Base-by-base conservation (phyloP, 345 rosid species). In the Odontarrhena argentea region DNA sequence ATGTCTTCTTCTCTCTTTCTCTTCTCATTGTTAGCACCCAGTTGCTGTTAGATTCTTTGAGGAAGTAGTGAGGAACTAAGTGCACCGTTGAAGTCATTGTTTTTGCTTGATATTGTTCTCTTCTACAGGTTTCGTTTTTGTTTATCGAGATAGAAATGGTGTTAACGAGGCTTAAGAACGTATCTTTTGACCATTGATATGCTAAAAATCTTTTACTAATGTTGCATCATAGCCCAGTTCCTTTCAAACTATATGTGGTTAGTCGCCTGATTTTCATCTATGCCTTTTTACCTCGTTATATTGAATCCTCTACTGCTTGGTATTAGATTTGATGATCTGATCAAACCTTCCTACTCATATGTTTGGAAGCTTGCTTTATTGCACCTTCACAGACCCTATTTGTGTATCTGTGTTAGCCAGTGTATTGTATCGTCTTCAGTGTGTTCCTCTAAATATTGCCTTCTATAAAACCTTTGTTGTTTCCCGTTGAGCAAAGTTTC, bases 1-100 rank as follows among this genome's bases (percentile, higher is more conserved):
- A 74, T 69, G 49, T 65, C 57, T 14, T 34, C 9, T 13, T 58
- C 46, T 68, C 13, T 36, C 57, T 49, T 25, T 67, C 14, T 41
- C 55, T 44, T 41, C n/a, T 46, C 51, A 24, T 55, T 50, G 14
- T 42, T 51, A 51, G 47, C 25, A 55, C 53, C 22, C 28, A 59
- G 36, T n/a, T 51, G 9, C 11, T 62, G 28, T 18, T 7, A 44
- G 44, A 53, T 36, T 10, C 56, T 59, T 13, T 36, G 74, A 69
- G 53, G 51, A n/a, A 32, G 18, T 68, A 26, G 56, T 25, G 46
- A 55, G 55, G 47, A 57, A 68, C 42, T 6, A 42, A 59, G 24
- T 40, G 55, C 48, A 61, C 48, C 36, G 8, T 45, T 52, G 42
- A 63, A 61, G 58, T 47, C 5, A 43, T 34, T 37, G 52, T 69